Evolutionary conservation across 345 rosid species (phyloP), one percentile per base, ranked within the genome.

Genomic region (Diplotaxis tenuifolia): DNA sequence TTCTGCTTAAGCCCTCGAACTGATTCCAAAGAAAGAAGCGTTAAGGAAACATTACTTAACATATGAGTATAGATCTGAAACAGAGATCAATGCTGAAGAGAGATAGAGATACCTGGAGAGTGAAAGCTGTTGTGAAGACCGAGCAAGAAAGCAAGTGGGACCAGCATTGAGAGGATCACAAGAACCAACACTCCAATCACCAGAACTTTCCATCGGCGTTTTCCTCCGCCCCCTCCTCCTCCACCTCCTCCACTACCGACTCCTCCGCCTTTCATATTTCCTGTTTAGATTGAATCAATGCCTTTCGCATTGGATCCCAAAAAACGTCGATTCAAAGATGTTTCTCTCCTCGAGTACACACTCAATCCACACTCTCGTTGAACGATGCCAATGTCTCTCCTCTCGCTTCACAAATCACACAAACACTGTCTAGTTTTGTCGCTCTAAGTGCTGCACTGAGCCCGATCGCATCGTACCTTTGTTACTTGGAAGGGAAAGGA

Each of bases 81-180:
- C 31, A 55, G 47, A 66, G 53, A 47, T 18, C 57, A 60, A 56
- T 29, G 31, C 19, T 1, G 54, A 47, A 18, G 54, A 8, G 28
- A 55, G 52, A 65, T 50, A 11, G n/a, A 23, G 14, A 10, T 76
- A 83, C 85, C 84, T 31, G 87, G 38, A 67, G 96, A 79, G 83
- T 89, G 92, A 70, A 94, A 88, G 70, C 96, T 86, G 25, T 86
- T 88, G 85, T 87, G 84, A 75, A 90, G 84, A 74, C 96, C 97
- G 23, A 89, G 93, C 70, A 95, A 82, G 75, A 95, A 89, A 58
- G 87, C 96, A 25, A 95, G 95, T 59, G 96, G 99, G 74, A 91
- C 96, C 49, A 95, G 88, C 97, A 95, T 91, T 18, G 99, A 95
- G 36, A 95, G 92, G 40, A 95, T 40, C 23, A 95, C 96, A 42